Evolutionary conservation across 2,329 filamentous ascomycete species (phyloP), one percentile per base, ranked within the genome.

Genomic region (Canariomyces notabilis): DNA sequence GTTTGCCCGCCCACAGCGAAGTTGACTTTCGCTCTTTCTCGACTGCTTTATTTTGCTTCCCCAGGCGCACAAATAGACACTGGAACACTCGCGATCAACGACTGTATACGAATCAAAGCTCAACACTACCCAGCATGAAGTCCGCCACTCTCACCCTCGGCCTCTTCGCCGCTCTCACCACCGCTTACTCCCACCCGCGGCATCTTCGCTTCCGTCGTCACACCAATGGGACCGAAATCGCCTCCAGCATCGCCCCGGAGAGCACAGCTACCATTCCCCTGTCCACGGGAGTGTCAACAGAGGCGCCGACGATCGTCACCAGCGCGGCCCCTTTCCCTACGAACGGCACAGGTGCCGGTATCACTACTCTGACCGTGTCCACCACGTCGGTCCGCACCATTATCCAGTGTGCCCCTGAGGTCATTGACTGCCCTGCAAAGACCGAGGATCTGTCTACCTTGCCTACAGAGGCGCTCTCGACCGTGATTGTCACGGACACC

Each of bases 71-170:
- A n/a, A n/a, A 42, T 42, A 11, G 32, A 35, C 47, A 42, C 33
- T 49, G 38, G 22, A 37, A 48, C 44, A 42, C 38, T 48, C 52
- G 44, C 12, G 49, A 52, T 23, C 16, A 23, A 56, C 47, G 45
- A 51, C 22, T 20, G 38, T 42, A 53, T 38, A 42, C 46, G 34
- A 22, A 44, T 45, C 48, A 44, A 44, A 52, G 21, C 44, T 29
- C 44, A 40, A 52, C 53, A 56, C 55, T 46, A 45, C 42, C 57
- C 66, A 74, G 67, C 47, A 77, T 77, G 74, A 74, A 75, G 68
- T 62, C 71, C 53, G 59, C 64, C 51, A 53, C 67, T 46, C 61
- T 72, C 42, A 52, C 61, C 55, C 55, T 74, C 54, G 70, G 68
- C 65, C 63, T 73, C 52, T 61, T 74, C 53, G 71, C 68, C 61